These are phyloP conservation scores for Aspergillus asperescens DNA, from an alignment of 495 filamentous ascomycete genomes.

Conservation along the genomic window DNA sequence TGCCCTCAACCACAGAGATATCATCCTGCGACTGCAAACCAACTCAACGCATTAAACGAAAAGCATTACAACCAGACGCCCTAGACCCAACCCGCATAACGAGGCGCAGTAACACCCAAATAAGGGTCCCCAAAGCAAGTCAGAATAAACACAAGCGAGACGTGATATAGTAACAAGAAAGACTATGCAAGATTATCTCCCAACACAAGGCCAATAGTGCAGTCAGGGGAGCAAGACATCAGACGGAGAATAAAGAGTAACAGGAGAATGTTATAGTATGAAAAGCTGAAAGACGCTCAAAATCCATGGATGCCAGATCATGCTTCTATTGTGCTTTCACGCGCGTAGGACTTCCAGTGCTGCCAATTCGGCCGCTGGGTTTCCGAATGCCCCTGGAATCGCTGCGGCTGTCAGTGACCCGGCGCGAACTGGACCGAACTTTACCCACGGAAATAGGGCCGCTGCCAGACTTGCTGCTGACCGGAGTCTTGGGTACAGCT, in stretches of 20 bases:
- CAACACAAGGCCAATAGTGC: constrained; percentile 2
- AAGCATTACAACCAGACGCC: background rate
- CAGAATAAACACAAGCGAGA: background rate
- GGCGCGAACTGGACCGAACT: constrained; percentile 62
- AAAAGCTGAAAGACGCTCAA: constrained; percentile 12
- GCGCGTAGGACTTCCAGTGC: constrained; percentile 48
- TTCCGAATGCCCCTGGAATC: constrained; percentile 73
- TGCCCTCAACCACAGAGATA: background rate
- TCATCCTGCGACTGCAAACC: background rate
- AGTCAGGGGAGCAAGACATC: background rate
- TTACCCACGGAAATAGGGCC: constrained; percentile 67
- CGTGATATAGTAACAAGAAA: constrained; percentile 10
- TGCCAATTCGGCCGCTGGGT: constrained; percentile 87
- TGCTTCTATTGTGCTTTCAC: constrained; percentile 19
- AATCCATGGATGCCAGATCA: constrained; percentile 3
- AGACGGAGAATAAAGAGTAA: background rate
- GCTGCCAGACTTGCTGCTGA: constrained; percentile 55
- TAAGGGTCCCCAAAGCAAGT: too few species aligned
- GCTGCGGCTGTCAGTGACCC: constrained; percentile 49
- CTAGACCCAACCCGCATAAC: background rate
- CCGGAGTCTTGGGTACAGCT: constrained; percentile 59
- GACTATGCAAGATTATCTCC: constrained; percentile 18
- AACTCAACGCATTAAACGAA: constrained; percentile 2
- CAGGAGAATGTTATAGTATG: constrained; percentile 17
- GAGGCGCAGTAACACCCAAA: background rate